phyloP scores from a whole-genome alignment of 2,329 filamentous ascomycete species.

The Didymella pinodella region DNA sequence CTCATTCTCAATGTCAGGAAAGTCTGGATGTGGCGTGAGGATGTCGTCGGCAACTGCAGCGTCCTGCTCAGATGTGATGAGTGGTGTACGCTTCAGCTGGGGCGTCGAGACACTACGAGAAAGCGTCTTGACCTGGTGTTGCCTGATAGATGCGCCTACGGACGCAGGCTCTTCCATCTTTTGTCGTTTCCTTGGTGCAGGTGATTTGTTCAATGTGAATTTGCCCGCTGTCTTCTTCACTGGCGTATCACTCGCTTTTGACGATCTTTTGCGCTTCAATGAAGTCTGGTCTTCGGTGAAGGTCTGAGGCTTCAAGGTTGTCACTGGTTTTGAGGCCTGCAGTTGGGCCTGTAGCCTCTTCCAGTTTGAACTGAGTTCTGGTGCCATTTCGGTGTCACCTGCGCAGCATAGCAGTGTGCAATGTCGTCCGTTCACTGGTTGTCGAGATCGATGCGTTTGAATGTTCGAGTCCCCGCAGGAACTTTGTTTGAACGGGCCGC shows the following conservation, averaged over 20 bases:
- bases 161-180: constrained; percentile 51
- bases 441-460: constrained; percentile 27
- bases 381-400: constrained; percentile 45
- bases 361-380: constrained; percentile 69
- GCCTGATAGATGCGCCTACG: constrained; percentile 45
- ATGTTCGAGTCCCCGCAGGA: constrained; percentile 14
- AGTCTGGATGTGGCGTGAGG: constrained; percentile 52
- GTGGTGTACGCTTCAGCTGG: constrained; percentile 52
- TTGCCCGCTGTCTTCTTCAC: constrained; percentile 44
- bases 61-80: constrained; percentile 62
- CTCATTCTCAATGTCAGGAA: constrained; percentile 54
- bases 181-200: constrained; percentile 42
- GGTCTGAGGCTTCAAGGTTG: constrained; percentile 39
- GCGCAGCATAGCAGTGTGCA: constrained; percentile 38
- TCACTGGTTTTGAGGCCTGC: constrained; percentile 45
- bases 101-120: constrained; percentile 47
- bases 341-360: constrained; percentile 74
- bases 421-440: constrained; percentile 21
- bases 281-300: constrained; percentile 34
- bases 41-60: constrained; percentile 63
- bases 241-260: constrained; percentile 31
- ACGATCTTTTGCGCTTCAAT: constrained; percentile 48
- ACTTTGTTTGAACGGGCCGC: constrained; percentile 19
- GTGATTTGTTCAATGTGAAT: constrained; percentile 28
- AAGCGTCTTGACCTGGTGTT: constrained; percentile 55